Base-by-base conservation (phyloP, 805 yeast genomes). In the Candida schatavii region DNA sequence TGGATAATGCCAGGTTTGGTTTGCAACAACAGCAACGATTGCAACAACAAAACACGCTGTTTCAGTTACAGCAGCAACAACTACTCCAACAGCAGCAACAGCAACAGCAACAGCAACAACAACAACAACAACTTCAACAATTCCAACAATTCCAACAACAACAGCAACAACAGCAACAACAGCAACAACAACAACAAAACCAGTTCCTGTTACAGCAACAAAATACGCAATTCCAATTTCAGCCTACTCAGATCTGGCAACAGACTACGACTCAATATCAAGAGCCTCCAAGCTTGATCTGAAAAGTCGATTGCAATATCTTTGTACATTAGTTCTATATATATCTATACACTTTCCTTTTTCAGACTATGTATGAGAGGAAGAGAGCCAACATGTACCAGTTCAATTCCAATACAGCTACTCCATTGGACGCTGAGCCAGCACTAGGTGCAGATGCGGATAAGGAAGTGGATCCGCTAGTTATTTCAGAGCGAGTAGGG, bases 1-100 rank as follows among this genome's bases (percentile, higher is more conserved):
- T 69, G 45, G 53, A 59, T 33, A 63, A 64, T 42, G 78, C 79
- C 4, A 50, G 55, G 22, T 46, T 56, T 19, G 67, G 62, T 15
- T 46, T 69, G 14, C 67, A 64, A 39, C 61, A 54, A 33, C 64
- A 59, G 35, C 48, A 46, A 32, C 55, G 42, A 18, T 39, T 43
- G 30, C 51, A 46, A 38, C 54, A 48, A 7, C 55, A 50, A 35
- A 58, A 49, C 33, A 62, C 55, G 37, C 51, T 47, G 22, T 33
- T 43, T 11, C 19, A 33, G 15, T 37, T 25, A 18, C 45, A 36
- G 17, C 48, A 38, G 20, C 49, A 35, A 38, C 25, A 20, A 11
- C 59, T 38, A 15, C 41, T 15, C 19, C 48, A 49, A 31, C 56
- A 40, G 5, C 57, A 45, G 32, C 51, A 45, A n/a, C 65, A 56